Evolutionary conservation across 345 rosid species (phyloP), one percentile per base, ranked within the genome.

Genomic region (Gossypium anomalum): DNA sequence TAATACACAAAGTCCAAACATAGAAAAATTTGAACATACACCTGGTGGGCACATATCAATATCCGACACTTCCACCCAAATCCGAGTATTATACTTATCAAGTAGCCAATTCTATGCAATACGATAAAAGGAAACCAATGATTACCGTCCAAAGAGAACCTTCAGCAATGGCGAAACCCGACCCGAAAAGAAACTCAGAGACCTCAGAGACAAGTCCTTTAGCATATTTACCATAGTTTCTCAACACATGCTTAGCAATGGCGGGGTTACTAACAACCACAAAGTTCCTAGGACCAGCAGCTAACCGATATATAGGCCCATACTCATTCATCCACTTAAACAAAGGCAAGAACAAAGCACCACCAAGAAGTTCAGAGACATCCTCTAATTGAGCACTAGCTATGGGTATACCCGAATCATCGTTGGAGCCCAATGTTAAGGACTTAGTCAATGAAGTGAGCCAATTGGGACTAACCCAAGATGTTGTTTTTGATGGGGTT

Each of bases 381-480:
- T 94, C 98, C 22, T 91, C 98, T 2, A 92, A 91, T 89, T 88
- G 82, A 19, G 98, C 97, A 78, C 81, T 89, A 14, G 93, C 97
- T 45, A 89, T 52, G 9, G 97, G 98, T 71, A 94, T 92, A 2
- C 92, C 92, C 0, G 98, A 92, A 19, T 91, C 95, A 78, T 92
- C 94, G 73, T 79, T 85, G 76, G 73, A 57, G 48, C 80, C 74
- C 3, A 86, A 74, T 76, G 89, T 77, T n/a, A 92, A 25, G 57
- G 94, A 84, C 8, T 87, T 88, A 51, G 92, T 53, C 43, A 94
- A 85, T 56, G 95, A 92, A 51, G 97, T 92, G 68, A 94, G 95
- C 98, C 97, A 94, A 78, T 89, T 89, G 7, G 97, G 95, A 64
- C 97, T 94, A 75, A 89, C 95, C 97, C 93, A 94, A 17, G 97